phyloP scores from a whole-genome alignment of 1,139 yeast species.

The Candida frijolesensis region DNA sequence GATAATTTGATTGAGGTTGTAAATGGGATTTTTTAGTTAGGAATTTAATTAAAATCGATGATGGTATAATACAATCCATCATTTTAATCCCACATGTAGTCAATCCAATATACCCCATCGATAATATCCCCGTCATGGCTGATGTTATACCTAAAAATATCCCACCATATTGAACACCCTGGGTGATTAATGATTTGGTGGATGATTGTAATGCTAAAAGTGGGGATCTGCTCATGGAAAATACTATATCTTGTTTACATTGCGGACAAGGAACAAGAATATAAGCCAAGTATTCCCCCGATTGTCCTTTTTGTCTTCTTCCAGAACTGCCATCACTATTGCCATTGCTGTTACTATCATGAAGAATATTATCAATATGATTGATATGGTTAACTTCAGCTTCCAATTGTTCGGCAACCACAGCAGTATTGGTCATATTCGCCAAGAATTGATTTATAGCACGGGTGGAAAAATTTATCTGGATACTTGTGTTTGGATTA shows the following conservation, averaged over 20 bases:
- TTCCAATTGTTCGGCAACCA: slow-evolving; percentile 4
- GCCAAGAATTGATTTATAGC: slow-evolving; percentile 23
- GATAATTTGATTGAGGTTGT: slow-evolving; percentile 12
- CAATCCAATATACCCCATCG: slow-evolving; percentile 45
- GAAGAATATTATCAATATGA: no score
- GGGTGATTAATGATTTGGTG: slow-evolving; percentile 23
- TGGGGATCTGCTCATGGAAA: slow-evolving; percentile 35
- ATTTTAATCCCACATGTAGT: slow-evolving; percentile 45
- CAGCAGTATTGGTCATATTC: slow-evolving; percentile 5
- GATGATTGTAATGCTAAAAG: slow-evolving; percentile 27
- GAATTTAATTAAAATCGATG: slow-evolving; percentile 33
- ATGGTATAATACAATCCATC: slow-evolving; percentile 42
- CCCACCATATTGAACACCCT: slow-evolving; percentile 34
- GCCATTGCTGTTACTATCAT: no score
- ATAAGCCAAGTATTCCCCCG: slow-evolving; percentile 18
- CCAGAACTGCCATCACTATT: background rate
- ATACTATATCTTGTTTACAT: slow-evolving; percentile 41
- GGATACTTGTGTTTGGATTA: slow-evolving; percentile 15
- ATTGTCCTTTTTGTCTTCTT: background rate
- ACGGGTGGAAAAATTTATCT: slow-evolving; percentile 23
- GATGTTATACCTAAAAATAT: slow-evolving; percentile 41
- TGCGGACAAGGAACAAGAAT: slow-evolving; percentile 46
- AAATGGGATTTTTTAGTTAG: slow-evolving; percentile 21
- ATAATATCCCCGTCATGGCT: slow-evolving; percentile 44
- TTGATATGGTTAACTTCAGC: background rate